Percentiles rank a stretch among this genome's conserved stretches.
These are phyloP conservation scores for Fusarium sp. DNA, from an alignment of 2,329 filamentous ascomycete genomes.

Conservation along the genomic window DNA sequence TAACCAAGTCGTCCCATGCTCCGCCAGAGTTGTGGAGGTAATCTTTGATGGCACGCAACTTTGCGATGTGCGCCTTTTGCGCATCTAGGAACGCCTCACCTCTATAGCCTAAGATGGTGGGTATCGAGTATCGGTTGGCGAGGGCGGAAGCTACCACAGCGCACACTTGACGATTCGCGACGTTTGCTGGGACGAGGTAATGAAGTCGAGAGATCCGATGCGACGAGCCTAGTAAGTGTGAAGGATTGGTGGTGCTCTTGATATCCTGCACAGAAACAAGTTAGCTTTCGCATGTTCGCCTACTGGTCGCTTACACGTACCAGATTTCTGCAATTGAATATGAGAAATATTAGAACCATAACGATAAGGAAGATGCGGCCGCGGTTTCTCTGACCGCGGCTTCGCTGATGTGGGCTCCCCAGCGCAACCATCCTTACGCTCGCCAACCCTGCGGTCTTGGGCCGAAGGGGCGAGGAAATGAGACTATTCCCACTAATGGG, in stretches of 20 bases:
- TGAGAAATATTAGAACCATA: constrained; percentile 11
- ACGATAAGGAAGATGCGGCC: constrained; percentile 14
- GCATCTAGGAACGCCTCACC: constrained; percentile 39
- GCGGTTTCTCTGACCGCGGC: background rate
- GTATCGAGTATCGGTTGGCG: constrained; percentile 45
- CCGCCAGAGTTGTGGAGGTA: constrained; percentile 27
- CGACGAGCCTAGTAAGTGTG: constrained; percentile 5
- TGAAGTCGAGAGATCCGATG: constrained; percentile 32
- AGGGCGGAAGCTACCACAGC: constrained; percentile 41
- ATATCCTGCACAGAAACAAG: background rate
- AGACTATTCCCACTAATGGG: background rate
- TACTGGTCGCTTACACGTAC: background rate
- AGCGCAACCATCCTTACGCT: constrained; percentile 15
- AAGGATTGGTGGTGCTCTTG: background rate
- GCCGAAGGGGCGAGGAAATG: background rate
- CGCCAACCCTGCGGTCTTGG: background rate
- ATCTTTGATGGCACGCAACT: constrained; percentile 34
- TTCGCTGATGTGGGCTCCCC: constrained; percentile 6
- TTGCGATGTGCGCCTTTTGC: constrained; percentile 40
- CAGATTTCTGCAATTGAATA: constrained; percentile 20
- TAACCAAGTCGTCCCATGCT: constrained; percentile 39
- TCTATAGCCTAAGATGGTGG: constrained; percentile 41
- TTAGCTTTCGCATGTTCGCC: background rate
- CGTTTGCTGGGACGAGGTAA: constrained; percentile 42
- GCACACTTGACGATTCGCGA: constrained; percentile 33